Percentiles rank a stretch among this genome's conserved stretches.
phyloP scores from a whole-genome alignment of 306 rosid genomes.

The Sophora flavescens region DNA sequence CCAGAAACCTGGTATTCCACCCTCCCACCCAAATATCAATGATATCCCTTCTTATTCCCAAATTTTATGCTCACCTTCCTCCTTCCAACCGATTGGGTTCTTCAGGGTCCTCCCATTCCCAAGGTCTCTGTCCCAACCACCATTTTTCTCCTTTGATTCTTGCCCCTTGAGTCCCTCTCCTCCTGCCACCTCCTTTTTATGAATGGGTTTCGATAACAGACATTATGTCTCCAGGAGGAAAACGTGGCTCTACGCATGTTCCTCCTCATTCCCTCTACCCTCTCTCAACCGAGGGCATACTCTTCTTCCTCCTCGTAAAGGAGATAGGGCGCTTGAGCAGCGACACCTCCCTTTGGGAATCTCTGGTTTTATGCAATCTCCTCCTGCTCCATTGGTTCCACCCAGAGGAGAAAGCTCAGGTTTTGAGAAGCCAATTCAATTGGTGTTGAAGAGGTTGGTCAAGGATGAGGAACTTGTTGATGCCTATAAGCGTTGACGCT shows the following conservation, averaged over 20 bases:
- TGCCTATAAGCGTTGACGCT: constrained; percentile 31
- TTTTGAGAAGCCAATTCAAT: constrained; percentile 49
- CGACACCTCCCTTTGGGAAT: constrained; percentile 67
- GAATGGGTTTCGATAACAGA: constrained; percentile 47
- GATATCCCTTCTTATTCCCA: constrained; percentile 23
- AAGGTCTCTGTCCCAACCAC: constrained; percentile 66
- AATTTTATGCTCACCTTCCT: constrained; percentile 48
- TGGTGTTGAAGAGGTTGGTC: constrained; percentile 46
- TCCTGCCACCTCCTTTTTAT: constrained; percentile 45
- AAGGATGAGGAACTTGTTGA: constrained; percentile 44
- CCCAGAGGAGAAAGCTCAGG: constrained; percentile 45
- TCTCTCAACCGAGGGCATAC: constrained; percentile 38
- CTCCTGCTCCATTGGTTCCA: constrained; percentile 64
- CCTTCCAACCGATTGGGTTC: constrained; percentile 52
- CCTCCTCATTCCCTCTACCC: constrained; percentile 32
- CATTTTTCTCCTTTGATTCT: constrained; percentile 53
- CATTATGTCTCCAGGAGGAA: constrained; percentile 54
- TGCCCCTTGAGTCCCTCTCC: constrained; percentile 71
- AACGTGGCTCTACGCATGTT: constrained; percentile 27
- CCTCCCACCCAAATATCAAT: constrained; percentile 60
- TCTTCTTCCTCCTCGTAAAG: constrained; percentile 66
- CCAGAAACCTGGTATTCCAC: constrained; percentile 64
- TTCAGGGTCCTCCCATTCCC: constrained; percentile 58
- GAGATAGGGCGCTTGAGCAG: constrained; percentile 73
- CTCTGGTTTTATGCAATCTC: constrained; percentile 54